Evolutionary conservation across 164 flowering plant species (phyloP).

Genomic region (Kalanchoe fedtschenkoi): DNA sequence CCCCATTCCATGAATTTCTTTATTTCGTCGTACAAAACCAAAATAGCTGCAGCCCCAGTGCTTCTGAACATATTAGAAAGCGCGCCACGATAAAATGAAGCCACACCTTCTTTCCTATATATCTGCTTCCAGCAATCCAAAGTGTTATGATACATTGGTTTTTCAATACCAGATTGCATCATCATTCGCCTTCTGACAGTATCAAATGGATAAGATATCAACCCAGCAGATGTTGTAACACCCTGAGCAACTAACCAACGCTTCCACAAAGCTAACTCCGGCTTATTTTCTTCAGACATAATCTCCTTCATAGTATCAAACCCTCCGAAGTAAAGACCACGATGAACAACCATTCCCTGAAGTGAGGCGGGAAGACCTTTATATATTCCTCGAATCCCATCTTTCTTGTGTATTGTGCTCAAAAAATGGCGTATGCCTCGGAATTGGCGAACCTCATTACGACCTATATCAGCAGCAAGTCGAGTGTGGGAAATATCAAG

Average conservation of each 20-base stretch:
- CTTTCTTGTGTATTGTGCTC: conserved; percentile 48
- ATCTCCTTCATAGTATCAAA: conserved; percentile 85
- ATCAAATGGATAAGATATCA: conserved; percentile 83
- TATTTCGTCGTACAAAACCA: conserved; percentile 86
- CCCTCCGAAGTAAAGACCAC: conserved; percentile 95
- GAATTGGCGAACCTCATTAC: conserved; percentile 61
- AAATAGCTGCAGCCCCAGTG: conserved; percentile 88
- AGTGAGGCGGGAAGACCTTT: conserved; percentile 92
- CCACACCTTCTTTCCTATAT: conserved; percentile 54
- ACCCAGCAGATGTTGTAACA: conserved; percentile 88
- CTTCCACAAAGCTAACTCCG: conserved; percentile 63
- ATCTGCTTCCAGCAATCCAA: conserved; percentile 91
- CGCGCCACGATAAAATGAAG: conserved; percentile 85
- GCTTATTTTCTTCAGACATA: conserved; percentile 35
- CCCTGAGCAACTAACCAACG: conserved; percentile 88
- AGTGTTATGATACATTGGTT: conserved; percentile 57
- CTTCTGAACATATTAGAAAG: conserved; percentile 86
- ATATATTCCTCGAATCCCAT: conserved; percentile 76
- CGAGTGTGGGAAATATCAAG: conserved; percentile 98
- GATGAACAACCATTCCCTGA: conserved; percentile 87
- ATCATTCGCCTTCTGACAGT: conserved; percentile 94
- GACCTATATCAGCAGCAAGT: conserved; percentile 88
- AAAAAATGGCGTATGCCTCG: conserved; percentile 76
- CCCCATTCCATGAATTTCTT: conserved; percentile 77
- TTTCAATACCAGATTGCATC: conserved; percentile 90